These are phyloP conservation scores for Ilyonectria sp. DNA, from an alignment of 2,329 filamentous ascomycete species.

Conservation along the genomic window DNA sequence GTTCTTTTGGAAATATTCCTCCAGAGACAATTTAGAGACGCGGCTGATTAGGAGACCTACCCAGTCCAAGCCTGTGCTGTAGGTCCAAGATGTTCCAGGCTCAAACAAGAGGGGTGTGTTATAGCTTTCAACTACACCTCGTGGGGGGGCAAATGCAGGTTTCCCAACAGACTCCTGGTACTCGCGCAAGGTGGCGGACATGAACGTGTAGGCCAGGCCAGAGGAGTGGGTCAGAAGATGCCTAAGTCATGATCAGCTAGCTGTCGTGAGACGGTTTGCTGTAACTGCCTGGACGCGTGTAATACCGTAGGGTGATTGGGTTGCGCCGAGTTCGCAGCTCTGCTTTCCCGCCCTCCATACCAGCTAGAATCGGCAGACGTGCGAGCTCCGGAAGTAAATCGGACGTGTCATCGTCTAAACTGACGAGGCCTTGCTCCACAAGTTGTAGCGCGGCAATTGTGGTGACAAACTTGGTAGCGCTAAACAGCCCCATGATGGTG, in stretches of 20 bases:
- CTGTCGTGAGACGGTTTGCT: not conserved
- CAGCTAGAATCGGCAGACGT: not conserved
- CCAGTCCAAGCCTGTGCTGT: constrained; percentile 1
- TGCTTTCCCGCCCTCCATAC: not conserved
- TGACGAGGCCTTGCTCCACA: not conserved
- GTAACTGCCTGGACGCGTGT: not conserved
- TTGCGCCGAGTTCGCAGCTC: constrained; percentile 1
- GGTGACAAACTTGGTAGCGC: not conserved
- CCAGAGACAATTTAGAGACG: not conserved
- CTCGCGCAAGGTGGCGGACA: not conserved
- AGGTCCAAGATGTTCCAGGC: constrained; percentile 1
- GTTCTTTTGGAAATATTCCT: constrained; percentile 1
- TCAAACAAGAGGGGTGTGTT: constrained; percentile 1
- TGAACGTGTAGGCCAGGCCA: not conserved
- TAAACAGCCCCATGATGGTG: constrained; percentile 1
- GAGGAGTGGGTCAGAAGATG: not conserved
- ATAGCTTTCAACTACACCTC: not conserved
- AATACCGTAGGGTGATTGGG: constrained; percentile 2
- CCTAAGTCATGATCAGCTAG: not conserved
- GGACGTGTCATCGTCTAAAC: not conserved
- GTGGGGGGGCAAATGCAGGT: not conserved
- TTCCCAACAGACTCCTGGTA: not conserved
- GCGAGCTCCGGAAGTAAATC: not conserved
- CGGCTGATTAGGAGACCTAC: not conserved
- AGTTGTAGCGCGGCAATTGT: not conserved